Conservation (phyloP, 139 green algal genomes). For the Closterium sp. region DNA sequence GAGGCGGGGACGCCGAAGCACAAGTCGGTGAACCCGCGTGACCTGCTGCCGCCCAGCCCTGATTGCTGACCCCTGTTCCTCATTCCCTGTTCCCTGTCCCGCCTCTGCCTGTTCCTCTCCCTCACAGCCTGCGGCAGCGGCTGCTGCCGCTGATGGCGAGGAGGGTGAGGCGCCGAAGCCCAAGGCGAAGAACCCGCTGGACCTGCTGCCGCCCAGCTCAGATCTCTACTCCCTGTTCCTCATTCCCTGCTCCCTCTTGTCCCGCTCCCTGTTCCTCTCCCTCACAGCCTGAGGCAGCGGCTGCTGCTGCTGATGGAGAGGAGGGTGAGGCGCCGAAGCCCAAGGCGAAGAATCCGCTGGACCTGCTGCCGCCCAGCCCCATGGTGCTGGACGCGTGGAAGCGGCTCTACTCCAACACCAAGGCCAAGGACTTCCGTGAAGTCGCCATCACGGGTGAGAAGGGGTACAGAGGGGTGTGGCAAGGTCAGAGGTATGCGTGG, state of each 20-base stretch:
- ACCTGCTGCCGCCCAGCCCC: slow-evolving; percentile 54
- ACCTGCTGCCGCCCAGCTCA: slow-evolving; percentile 55
- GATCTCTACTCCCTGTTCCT: no score
- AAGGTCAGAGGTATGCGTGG: no score
- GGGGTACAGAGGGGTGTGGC: neutral
- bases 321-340: slow-evolving; percentile 38
- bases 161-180: slow-evolving; percentile 41
- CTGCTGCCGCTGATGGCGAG: neutral
- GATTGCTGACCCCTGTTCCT: no score
- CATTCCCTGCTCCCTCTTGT: no score
- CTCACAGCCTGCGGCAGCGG: neutral
- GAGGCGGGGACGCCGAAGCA: slow-evolving; percentile 34
- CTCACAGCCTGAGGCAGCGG: neutral
- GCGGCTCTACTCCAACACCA: slow-evolving; percentile 67
- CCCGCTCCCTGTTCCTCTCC: neutral
- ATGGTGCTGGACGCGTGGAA: slow-evolving; percentile 66
- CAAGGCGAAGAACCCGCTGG: slow-evolving; percentile 64
- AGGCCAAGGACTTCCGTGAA: slow-evolving; percentile 56
- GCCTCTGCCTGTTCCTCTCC: no score
- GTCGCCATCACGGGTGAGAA: slow-evolving; percentile 50
- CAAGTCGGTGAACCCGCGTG: slow-evolving; percentile 61
- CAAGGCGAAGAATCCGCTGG: slow-evolving; percentile 61
- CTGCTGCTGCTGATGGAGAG: neutral
- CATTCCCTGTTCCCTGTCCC: no score
- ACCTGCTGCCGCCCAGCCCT: slow-evolving; percentile 56